Conservation (phyloP, 257 asterid genomes). For the Penstemon newberryi region DNA sequence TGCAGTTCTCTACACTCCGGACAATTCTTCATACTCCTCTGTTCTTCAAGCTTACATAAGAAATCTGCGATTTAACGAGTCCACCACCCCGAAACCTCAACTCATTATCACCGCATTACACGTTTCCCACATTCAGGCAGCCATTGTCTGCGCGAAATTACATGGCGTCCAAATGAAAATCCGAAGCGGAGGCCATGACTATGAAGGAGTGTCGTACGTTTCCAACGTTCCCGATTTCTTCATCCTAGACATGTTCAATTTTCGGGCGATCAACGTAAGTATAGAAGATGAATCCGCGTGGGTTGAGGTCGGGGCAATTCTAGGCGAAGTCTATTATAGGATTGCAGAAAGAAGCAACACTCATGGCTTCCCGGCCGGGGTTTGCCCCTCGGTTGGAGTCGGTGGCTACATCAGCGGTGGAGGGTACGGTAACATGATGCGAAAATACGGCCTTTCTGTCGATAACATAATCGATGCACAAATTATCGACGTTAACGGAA, state of each 20-base stretch:
- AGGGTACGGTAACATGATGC: constrained; percentile 58
- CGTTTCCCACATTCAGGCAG: constrained; percentile 54
- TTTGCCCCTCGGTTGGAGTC: constrained; percentile 57
- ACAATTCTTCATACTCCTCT: constrained; percentile 49
- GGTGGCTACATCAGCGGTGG: constrained; percentile 64
- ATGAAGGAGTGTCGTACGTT: constrained; percentile 52
- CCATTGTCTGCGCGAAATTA: constrained; percentile 41
- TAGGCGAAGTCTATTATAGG: constrained; percentile 51
- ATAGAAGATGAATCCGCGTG: constrained; percentile 42
- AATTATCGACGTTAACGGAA: constrained; percentile 47
- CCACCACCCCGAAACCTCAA: constrained; percentile 52
- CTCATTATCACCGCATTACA: constrained; percentile 49
- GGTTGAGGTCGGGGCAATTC: constrained; percentile 48
- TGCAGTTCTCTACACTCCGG: constrained; percentile 37
- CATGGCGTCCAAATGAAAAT: constrained; percentile 45
- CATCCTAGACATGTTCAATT: constrained; percentile 53
- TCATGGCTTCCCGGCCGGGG: constrained; percentile 53
- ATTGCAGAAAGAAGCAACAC: constrained; percentile 39
- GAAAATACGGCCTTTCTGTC: constrained; percentile 53
- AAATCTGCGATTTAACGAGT: constrained; percentile 57
- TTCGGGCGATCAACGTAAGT: constrained; percentile 37
- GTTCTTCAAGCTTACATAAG: constrained; percentile 50
- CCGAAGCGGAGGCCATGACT: constrained; percentile 68
- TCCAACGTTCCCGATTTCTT: constrained; percentile 44
- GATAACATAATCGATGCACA: constrained; percentile 50